These are phyloP conservation scores for Trifolium repens DNA, from an alignment of 306 rosid genomes.

Conservation along the genomic window DNA sequence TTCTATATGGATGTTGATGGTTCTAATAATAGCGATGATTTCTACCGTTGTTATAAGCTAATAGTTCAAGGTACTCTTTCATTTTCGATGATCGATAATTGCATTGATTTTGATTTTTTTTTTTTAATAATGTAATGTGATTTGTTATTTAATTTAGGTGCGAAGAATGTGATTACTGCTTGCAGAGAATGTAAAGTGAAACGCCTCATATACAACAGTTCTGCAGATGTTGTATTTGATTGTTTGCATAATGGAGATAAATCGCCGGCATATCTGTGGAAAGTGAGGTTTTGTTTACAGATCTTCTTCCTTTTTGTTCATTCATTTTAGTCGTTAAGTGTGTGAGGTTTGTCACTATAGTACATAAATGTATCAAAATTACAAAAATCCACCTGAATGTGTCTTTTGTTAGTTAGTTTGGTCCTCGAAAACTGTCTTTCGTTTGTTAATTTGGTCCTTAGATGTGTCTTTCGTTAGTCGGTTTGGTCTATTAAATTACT, in stretches of 20 bases:
- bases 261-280: constrained; percentile 65
- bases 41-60: constrained; percentile 60
- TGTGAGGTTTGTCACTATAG: neutral
- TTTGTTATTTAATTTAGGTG: constrained; percentile 63
- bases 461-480: neutral
- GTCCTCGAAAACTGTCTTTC: too few species aligned
- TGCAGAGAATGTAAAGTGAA: constrained; percentile 82
- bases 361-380: neutral
- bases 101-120: constrained; percentile 29
- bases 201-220: constrained; percentile 76
- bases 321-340: neutral
- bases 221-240: constrained; percentile 81
- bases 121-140: neutral
- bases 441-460: too few species aligned
- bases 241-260: constrained; percentile 56
- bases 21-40: constrained; percentile 46
- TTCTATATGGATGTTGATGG: constrained; percentile 68
- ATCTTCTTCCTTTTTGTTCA: constrained; percentile 18
- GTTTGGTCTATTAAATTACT: neutral
- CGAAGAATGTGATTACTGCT: constrained; percentile 81
- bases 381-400: neutral
- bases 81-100: neutral
- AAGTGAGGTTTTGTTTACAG: constrained; percentile 58
- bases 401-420: neutral
- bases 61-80: constrained; percentile 72